Percentiles rank a stretch among this genome's conserved stretches.
These are phyloP conservation scores for Mychonastes homosphaera DNA, from an alignment of 139 green algal species.

Conservation along the genomic window DNA sequence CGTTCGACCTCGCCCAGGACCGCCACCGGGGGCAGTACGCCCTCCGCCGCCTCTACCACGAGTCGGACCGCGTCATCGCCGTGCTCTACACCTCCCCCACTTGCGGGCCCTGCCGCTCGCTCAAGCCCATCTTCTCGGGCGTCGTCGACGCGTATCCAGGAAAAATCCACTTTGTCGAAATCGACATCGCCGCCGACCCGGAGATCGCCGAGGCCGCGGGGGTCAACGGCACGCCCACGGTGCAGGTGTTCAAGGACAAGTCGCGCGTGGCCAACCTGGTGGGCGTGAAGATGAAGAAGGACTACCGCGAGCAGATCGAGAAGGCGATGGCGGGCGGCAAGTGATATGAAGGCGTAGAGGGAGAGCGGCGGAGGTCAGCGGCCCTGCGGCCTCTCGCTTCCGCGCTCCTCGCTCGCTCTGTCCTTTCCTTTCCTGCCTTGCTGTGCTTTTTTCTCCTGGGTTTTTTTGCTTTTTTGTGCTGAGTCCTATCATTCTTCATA, in stretches of 20 bases:
- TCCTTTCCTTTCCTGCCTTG: too few species aligned
- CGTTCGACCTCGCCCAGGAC: conserved; percentile 46
- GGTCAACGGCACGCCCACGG: conserved; percentile 81
- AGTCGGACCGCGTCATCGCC: conserved; percentile 60
- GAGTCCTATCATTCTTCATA: too few species aligned
- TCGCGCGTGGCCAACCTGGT: conserved; percentile 54
- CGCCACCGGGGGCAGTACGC: conserved; percentile 87
- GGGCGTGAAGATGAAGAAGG: conserved; percentile 88
- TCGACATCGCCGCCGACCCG: conserved; percentile 77
- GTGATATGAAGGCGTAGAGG: too few species aligned
- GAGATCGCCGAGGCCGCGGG: conserved; percentile 85
- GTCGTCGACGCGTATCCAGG: conserved; percentile 70
- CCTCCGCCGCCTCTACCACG: conserved; percentile 95
- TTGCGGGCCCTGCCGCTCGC: conserved; percentile 51
- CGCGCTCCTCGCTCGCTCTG: too few species aligned
- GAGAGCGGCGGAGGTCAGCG: too few species aligned
- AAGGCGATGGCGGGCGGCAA: neutral
- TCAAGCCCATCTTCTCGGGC: conserved; percentile 93
- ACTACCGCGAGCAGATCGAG: conserved; percentile 69
- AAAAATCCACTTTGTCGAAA: conserved; percentile 82
- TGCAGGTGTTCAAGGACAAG: conserved; percentile 95
- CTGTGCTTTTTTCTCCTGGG: too few species aligned
- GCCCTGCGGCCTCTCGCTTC: too few species aligned
- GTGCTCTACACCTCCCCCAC: conserved; percentile 86
- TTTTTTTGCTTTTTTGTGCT: too few species aligned